phyloP scores from a whole-genome alignment of 164 flowering plant genomes.

The Nelumbo lutea region DNA sequence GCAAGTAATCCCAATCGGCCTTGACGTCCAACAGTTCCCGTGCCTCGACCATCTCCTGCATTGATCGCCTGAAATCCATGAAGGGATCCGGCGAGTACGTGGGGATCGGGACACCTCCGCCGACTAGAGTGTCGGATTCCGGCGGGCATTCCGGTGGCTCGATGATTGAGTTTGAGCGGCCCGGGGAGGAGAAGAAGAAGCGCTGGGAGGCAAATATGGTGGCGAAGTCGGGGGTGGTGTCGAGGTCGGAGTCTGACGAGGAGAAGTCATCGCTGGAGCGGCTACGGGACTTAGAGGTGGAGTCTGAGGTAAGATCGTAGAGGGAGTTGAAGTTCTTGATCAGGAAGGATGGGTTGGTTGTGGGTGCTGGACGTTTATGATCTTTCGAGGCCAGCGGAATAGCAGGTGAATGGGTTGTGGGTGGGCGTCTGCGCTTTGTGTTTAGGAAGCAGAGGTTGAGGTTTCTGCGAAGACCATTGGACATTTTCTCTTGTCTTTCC shows the following conservation, averaged over 20 bases:
- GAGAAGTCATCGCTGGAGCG: constrained; percentile 10
- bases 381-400: not conserved
- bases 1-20: constrained; percentile 50
- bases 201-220: constrained; percentile 61
- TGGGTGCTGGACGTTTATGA: constrained; percentile 3
- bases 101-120: constrained; percentile 43
- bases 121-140: constrained; percentile 8
- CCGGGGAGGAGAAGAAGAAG: constrained; percentile 86
- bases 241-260: constrained; percentile 15
- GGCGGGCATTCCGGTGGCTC: constrained; percentile 24
- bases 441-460: constrained; percentile 40
- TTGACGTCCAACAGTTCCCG: constrained; percentile 22
- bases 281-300: constrained; percentile 20
- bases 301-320: constrained; percentile 24
- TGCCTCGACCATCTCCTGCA: constrained; percentile 95
- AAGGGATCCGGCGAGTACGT: constrained; percentile 55
- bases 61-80: constrained; percentile 72
- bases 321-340: constrained; percentile 50
- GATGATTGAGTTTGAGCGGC: constrained; percentile 64
- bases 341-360: constrained; percentile 18
- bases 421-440: constrained; percentile 33
- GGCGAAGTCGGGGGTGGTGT: constrained; percentile 45
- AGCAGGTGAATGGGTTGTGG: constrained; percentile 16
- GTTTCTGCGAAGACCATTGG: constrained; percentile 36
- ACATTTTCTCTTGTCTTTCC: constrained; percentile 19